A percentile compares a stretch with the other conserved stretches of the same genome.
Conservation (phyloP, 441 rosid genomes). For the Adansonia gregorii region DNA sequence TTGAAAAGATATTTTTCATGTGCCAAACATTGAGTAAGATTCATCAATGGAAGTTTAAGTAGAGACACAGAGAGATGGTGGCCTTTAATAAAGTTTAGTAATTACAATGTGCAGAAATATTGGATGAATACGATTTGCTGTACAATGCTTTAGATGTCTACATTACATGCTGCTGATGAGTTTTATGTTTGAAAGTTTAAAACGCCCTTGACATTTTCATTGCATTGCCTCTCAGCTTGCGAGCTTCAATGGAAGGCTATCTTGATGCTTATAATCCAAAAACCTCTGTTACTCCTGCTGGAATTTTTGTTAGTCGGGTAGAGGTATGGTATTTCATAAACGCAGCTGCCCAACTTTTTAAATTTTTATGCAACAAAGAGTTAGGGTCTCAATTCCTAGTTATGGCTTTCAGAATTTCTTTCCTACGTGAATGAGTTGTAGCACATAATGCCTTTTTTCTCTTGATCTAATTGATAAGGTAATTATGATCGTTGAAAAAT, state of each 20-base stretch:
- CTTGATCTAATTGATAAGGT: conserved; percentile 1
- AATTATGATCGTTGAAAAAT: conserved; percentile 1
- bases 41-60: neutral
- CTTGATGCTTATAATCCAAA: conserved; percentile 90
- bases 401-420: neutral
- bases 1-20: neutral
- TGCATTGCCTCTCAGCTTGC: conserved; percentile 61
- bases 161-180: neutral
- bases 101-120: neutral
- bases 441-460: conserved; percentile 1
- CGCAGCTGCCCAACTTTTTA: conserved; percentile 24
- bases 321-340: conserved; percentile 54
- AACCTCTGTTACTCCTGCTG: conserved; percentile 72
- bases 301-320: conserved; percentile 83
- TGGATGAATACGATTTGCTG: neutral
- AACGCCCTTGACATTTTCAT: conserved; percentile 17
- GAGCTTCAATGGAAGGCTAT: conserved; percentile 94
- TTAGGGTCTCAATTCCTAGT: conserved; percentile 13
- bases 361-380: neutral
- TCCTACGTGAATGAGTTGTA: neutral
- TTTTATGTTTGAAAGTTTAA: neutral
- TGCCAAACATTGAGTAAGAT: neutral
- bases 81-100: neutral
- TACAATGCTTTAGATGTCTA: neutral
- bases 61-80: neutral